Evolutionary conservation across 345 rosid genomes (phyloP), one percentile per base, ranked within the genome.

Genomic region (Pistacia integerrima): DNA sequence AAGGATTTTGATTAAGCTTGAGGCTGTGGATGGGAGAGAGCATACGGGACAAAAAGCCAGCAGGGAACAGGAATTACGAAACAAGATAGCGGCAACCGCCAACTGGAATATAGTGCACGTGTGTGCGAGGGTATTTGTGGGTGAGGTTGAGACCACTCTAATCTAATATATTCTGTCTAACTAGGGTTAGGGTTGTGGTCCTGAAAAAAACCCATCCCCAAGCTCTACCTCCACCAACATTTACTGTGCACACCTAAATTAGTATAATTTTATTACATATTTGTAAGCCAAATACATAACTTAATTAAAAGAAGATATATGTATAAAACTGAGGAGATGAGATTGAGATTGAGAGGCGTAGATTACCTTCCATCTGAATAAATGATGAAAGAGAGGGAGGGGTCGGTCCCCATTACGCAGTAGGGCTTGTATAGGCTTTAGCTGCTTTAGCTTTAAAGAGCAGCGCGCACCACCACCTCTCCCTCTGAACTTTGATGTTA

Each of bases 331-430:
- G 30, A 1, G 54, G 46, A 16, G 4, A 63, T 64, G 52, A 33
- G 30, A 67, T 73, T 18, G 70, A n/a, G 55, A 44, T 73, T 18
- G 70, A n/a, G 55, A 44, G 57, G 51, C 55, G 55, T 48, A 1
- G 75, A 67, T 77, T 69, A 35, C 76, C 82, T 74, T 81, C 73
- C 79, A 80, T 81, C 84, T 77, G 84, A 79, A 79, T 79, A 78
- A 83, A 83, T 83, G 79, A 83, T 77, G 82, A 76, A 58, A 75
- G 75, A 75, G 70, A 67, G 61, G 17, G 52, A 22, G 38, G 73
- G 17, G 60, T 82, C 69, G 89, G 87, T 77, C 82, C 81, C 84
- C 74, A 8, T 28, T 17, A 57, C 4, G 74, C 57, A 52, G 3
- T 77, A 77, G 79, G 85, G 78, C 56, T 80, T 67, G 57, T 11